phyloP scores from a whole-genome alignment of 2,329 filamentous ascomycete species.

The Fusarium longipes region DNA sequence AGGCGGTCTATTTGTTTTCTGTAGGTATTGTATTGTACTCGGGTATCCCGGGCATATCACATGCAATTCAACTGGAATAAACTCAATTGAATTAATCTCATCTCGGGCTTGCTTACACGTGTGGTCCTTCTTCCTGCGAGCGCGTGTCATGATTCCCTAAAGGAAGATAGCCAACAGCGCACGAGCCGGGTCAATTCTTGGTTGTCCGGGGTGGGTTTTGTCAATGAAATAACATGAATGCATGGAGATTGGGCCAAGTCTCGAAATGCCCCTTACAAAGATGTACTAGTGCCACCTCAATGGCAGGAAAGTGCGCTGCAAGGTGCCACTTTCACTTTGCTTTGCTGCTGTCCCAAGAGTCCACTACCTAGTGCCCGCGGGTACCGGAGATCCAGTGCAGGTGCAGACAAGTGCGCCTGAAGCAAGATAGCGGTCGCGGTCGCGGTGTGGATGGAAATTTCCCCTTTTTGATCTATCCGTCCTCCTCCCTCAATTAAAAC shows the following conservation, averaged over 20 bases:
- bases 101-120: constrained; percentile 31
- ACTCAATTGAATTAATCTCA: constrained; percentile 20
- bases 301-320: constrained; percentile 37
- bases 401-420: constrained; percentile 16
- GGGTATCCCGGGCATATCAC: constrained; percentile 48
- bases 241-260: constrained; percentile 39
- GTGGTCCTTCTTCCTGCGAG: constrained; percentile 24
- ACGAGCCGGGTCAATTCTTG: constrained; percentile 30
- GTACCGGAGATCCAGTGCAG: constrained; percentile 39
- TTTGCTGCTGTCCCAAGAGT: constrained; percentile 5
- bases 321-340: constrained; percentile 43
- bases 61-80: constrained; percentile 47
- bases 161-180: constrained; percentile 14
- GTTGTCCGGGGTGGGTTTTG: constrained; percentile 26
- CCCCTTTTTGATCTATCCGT: constrained; percentile 51
- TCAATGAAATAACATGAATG: constrained; percentile 22
- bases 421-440: constrained; percentile 17
- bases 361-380: constrained; percentile 15
- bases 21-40: not conserved
- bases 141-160: constrained; percentile 21
- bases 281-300: constrained; percentile 39
- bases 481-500: constrained; percentile 40
- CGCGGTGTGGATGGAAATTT: constrained; percentile 49
- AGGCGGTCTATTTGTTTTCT: not conserved
- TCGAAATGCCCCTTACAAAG: constrained; percentile 36